Evolutionary conservation across 179 eudicot genomes (phyloP).

Genomic region (Silene coronaria): DNA sequence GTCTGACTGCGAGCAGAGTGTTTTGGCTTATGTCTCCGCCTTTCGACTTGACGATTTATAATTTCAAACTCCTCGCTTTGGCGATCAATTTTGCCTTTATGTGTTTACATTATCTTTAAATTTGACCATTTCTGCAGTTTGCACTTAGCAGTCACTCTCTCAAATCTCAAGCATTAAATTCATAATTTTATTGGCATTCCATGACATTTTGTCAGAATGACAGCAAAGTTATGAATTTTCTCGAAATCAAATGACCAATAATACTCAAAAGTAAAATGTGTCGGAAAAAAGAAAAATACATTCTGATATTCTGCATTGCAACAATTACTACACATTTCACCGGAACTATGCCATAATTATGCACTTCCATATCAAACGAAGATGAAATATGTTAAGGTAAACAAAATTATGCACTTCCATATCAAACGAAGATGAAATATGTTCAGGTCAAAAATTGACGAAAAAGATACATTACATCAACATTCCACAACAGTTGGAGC

Average conservation of each 20-base stretch:
- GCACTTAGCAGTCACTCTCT: no score
- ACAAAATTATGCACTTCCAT: neutral
- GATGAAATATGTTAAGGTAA: neutral
- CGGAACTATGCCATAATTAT: neutral
- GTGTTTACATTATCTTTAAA: no score
- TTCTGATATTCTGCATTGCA: neutral
- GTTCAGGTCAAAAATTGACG: slow-evolving; percentile 8
- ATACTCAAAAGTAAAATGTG: neutral
- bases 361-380: no score
- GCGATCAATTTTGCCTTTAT: no score
- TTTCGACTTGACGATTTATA: neutral
- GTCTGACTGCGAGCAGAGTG: neutral
- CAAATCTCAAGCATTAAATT: no score
- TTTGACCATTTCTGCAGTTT: no score
- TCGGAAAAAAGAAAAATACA: neutral
- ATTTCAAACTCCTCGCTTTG: neutral
- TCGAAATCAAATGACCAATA: neutral
- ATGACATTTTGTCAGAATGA: no score
- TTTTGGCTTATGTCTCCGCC: neutral
- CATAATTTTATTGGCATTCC: no score
- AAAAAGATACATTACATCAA: neutral
- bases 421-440: neutral
- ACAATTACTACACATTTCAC: neutral
- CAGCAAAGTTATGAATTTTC: neutral
- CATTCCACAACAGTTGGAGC: neutral